Conservation (phyloP, 768 basidiomycete species). For the Chalciporus sphaerocephalus region DNA sequence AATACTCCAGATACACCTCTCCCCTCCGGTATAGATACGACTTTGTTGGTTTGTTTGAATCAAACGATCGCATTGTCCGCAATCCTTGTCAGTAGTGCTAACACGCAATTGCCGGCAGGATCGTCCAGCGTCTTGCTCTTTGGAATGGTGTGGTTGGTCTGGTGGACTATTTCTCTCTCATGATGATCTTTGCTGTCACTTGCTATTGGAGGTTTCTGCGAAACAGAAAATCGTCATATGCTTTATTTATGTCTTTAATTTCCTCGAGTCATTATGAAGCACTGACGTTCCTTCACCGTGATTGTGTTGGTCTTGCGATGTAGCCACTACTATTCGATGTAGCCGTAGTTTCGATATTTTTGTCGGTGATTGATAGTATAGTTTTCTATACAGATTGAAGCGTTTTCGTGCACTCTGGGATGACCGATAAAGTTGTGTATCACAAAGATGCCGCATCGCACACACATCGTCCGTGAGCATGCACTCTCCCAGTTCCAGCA, state of each 20-base stretch:
- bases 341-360: not conserved
- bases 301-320: too few relatives aligned
- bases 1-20: constrained; percentile 45
- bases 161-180: constrained; percentile 10
- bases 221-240: too few relatives aligned
- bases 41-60: constrained; percentile 56
- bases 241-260: too few relatives aligned
- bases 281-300: too few relatives aligned
- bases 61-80: constrained; percentile 54
- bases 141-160: constrained; percentile 14
- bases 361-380: too few relatives aligned
- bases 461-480: too few relatives aligned
- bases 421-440: too few relatives aligned
- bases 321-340: not conserved
- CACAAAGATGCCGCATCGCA: too few relatives aligned
- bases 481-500: not conserved
- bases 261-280: too few relatives aligned
- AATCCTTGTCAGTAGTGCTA: constrained; percentile 47
- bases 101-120: constrained; percentile 4
- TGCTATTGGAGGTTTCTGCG: too few relatives aligned
- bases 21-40: constrained; percentile 46
- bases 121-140: constrained; percentile 10
- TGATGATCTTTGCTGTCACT: not conserved
- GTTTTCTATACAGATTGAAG: too few relatives aligned
- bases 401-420: too few relatives aligned